Base-by-base conservation (phyloP, 106 monocot species). In the Allium fistulosum region DNA sequence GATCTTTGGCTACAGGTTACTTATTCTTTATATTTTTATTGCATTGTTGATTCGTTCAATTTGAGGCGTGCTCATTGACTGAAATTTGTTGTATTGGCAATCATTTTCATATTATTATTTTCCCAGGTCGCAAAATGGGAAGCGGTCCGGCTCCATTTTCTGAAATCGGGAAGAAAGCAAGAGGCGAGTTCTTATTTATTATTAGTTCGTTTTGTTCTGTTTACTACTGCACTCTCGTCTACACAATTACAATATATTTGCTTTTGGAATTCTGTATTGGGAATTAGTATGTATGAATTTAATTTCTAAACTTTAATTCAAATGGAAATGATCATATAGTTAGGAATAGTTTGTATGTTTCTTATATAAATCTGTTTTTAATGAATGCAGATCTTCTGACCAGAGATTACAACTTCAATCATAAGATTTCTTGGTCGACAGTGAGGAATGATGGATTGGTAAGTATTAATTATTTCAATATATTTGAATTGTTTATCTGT, bases 371-470 rank as follows among this genome's bases (percentile, higher is more conserved):
- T n/a, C 37, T 26, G 12, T 74, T 7, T 51, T 53, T 71, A 5
- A 22, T 1, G 5, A 22, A 26, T 78, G 80, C 86, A 90, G 90
- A 90, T 90, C 86, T 90, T 76, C 72, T 90, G 68, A 77, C 80
- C 58, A 90, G 79, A 65, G 90, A 86, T 58, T 90, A 86, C 75
- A 78, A 83, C 65, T 90, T 83, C 48, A 73, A 90, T 46, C 71
- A 90, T 22, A 90, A 86, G 16, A 83, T 86, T 59, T 75, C 76
- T 51, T 66, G 82, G 11, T 62, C 78, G 50, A 67, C 76, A 48
- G 51, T 58, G 47, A 79, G 73, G 61, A 51, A 66, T 62, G 56
- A 68, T 67, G 86, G 83, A 64, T 57, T 90, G 80, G 90, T 90
- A 72, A 73, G 80, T 64, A 55, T 53, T 18, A 49, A 26, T 13